Conservation (phyloP, 2,329 filamentous ascomycete species). For the Didymella sp. region DNA sequence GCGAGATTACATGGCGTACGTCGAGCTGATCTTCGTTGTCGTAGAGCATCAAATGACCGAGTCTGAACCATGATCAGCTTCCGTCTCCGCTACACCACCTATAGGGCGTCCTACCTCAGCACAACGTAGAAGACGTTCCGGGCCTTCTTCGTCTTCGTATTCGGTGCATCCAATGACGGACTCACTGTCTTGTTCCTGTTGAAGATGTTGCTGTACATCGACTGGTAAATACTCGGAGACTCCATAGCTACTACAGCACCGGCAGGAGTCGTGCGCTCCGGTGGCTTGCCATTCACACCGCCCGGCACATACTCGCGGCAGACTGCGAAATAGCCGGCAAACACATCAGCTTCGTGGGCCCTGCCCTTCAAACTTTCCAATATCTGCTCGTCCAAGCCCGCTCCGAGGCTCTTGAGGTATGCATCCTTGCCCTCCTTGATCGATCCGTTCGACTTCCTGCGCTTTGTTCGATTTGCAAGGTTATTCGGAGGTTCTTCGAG, state of each 20-base stretch:
- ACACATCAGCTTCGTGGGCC: conserved; percentile 74
- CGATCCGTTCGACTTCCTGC: conserved; percentile 24
- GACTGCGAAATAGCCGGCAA: conserved; percentile 93
- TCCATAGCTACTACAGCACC: conserved; percentile 79
- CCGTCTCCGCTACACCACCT: too few relatives aligned
- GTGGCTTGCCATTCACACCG: conserved; percentile 90
- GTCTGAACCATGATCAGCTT: conserved; percentile 28
- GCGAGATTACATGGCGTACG: conserved; percentile 92
- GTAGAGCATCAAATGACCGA: conserved; percentile 96
- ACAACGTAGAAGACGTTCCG: conserved; percentile 95
- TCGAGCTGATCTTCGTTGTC: conserved; percentile 95
- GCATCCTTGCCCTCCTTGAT: conserved; percentile 19
- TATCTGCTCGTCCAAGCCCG: conserved; percentile 33
- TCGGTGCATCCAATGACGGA: conserved; percentile 61
- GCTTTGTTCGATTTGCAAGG: conserved; percentile 11
- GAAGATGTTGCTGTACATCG: conserved; percentile 97
- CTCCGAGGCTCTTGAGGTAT: conserved; percentile 24
- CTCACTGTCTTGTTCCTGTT: conserved; percentile 71
- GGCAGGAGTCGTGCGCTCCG: conserved; percentile 81
- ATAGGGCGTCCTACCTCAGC: conserved; percentile 66
- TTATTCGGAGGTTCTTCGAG: conserved; percentile 12
- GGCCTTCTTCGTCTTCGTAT: conserved; percentile 64
- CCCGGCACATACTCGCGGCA: conserved; percentile 91
- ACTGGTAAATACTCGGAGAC: conserved; percentile 95
- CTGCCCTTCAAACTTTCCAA: conserved; percentile 34